Evolutionary conservation across 768 basidiomycete genomes (phyloP), one percentile per base, ranked within the genome.

Genomic region (Dendrothele bispora): DNA sequence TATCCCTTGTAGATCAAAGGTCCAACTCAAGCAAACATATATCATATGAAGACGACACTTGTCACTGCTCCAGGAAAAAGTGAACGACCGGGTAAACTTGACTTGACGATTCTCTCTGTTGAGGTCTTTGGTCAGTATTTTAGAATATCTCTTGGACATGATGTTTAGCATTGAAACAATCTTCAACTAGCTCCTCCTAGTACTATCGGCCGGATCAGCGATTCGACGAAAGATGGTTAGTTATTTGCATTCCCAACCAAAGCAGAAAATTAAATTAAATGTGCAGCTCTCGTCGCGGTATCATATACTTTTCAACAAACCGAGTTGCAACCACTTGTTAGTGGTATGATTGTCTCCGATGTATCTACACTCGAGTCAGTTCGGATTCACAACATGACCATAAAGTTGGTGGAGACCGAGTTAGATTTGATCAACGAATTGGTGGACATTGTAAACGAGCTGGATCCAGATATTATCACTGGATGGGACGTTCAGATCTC

Each of bases 401-500:
- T 86, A 22, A 80, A 88, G 34, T 54, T 73, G 6, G 82, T 88
- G 14, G 63, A 78, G 3, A 73, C 61, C 35, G 97, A 99, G 67
- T 68, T 91, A 10, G 91, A 93, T 18, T 68, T 98, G 5, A 68
- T 98, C 47, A 95, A 97, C 58, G 66, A 67, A 27, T 55, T 91
- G 6, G 70, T 90, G 22, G 93, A 98, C 60, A 66, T 82, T 24
- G 79, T 97, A 1, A 58, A 80, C 20, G 79, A 82, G 1, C 69
- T 91, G 53, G 93, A 98, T 67, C 97, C 97, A 0, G 97, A 99
- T 62, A 85, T 98, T 32, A 59, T 98, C 7, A 77, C 82, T 0
- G 95, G 95, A 14, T 98, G 93, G 91, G 95, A 99, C 51, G 75
- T 95, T 11, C 92, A 97, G 60, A 71, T 73, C 17, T 74, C 78